These are phyloP conservation scores for Otatea glauca DNA, from an alignment of 176 grass and related monocot species.

Conservation along the genomic window DNA sequence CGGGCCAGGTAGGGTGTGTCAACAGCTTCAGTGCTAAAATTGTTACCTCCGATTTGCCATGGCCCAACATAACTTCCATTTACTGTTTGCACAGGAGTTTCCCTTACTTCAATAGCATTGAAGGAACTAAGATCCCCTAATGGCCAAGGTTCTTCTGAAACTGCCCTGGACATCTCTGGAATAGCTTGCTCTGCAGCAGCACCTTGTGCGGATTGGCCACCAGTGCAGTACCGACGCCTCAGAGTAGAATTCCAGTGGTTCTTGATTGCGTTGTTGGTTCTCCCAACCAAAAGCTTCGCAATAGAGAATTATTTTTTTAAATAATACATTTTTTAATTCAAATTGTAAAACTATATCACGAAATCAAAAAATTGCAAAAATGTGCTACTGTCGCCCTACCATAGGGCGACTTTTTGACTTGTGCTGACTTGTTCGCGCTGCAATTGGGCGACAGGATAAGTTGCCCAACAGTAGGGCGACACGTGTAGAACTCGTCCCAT, in stretches of 20 bases:
- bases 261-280: conserved; percentile 98
- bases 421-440: too few relatives aligned
- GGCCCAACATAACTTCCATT: conserved; percentile 41
- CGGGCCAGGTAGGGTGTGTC: conserved; percentile 72
- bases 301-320: too few relatives aligned
- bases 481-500: too few relatives aligned
- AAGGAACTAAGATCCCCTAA: conserved; percentile 54
- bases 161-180: conserved; percentile 46
- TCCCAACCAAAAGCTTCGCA: conserved; percentile 81
- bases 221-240: conserved; percentile 57
- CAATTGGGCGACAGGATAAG: too few relatives aligned
- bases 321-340: too few relatives aligned
- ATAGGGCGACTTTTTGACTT: too few relatives aligned
- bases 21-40: conserved; percentile 39
- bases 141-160: conserved; percentile 56
- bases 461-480: too few relatives aligned
- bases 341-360: too few relatives aligned
- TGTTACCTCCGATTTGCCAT: conserved; percentile 17
- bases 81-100: conserved; percentile 44
- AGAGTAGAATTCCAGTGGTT: conserved; percentile 99
- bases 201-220: conserved; percentile 48
- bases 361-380: too few relatives aligned
- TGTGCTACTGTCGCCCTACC: too few relatives aligned
- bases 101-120: conserved; percentile 44
- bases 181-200: conserved; percentile 44